A percentile compares a stretch with the other conserved stretches of the same genome.
Evolutionary conservation across 2,329 filamentous ascomycete species (phyloP).

Genomic region (Verticillium nonalfalfae): DNA sequence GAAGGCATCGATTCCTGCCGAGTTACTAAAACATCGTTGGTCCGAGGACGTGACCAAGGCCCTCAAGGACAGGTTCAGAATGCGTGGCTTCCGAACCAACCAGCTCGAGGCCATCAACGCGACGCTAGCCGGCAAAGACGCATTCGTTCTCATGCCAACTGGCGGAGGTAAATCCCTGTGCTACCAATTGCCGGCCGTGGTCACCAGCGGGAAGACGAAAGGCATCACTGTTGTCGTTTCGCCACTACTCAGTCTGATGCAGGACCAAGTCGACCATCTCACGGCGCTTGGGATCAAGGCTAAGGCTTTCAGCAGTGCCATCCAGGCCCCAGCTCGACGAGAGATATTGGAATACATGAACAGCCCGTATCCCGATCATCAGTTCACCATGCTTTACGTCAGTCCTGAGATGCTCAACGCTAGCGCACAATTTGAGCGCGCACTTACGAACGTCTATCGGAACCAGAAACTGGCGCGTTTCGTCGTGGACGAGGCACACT

Average conservation of each 20-base stretch:
- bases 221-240: slow-evolving; percentile 95
- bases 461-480: slow-evolving; percentile 75
- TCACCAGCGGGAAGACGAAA: slow-evolving; percentile 71
- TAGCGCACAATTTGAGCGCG: slow-evolving; percentile 61
- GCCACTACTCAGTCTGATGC: slow-evolving; percentile 90
- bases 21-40: slow-evolving; percentile 67
- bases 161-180: slow-evolving; percentile 95
- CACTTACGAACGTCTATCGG: slow-evolving; percentile 61
- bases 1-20: slow-evolving; percentile 34
- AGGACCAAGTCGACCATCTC: slow-evolving; percentile 88
- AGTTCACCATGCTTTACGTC: slow-evolving; percentile 84
- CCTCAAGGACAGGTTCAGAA: slow-evolving; percentile 77
- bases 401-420: slow-evolving; percentile 96
- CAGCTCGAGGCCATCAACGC: slow-evolving; percentile 96
- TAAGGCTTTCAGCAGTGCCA: slow-evolving; percentile 74
- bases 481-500: slow-evolving; percentile 98
- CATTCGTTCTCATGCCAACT: slow-evolving; percentile 96
- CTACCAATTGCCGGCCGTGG: slow-evolving; percentile 87
- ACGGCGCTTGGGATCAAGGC: slow-evolving; percentile 70
- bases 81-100: slow-evolving; percentile 82
- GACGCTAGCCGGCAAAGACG: slow-evolving; percentile 78
- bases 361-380: slow-evolving; percentile 61
- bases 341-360: slow-evolving; percentile 61
- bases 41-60: slow-evolving; percentile 75
- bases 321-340: slow-evolving; percentile 53